Base-by-base conservation (phyloP, 257 asterid genomes). In the Hygrophila difformis region DNA sequence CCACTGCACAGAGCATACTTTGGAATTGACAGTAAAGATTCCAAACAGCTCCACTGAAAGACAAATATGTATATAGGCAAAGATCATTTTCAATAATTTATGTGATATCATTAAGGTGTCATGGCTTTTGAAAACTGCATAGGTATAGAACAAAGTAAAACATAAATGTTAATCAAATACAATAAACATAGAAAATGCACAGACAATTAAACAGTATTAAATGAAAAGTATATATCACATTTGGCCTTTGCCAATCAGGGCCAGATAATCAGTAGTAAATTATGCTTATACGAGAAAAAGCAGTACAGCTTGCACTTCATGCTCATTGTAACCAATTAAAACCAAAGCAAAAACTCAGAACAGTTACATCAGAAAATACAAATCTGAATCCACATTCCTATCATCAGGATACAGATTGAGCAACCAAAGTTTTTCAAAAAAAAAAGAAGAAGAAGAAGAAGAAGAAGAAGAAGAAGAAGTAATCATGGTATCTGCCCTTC, bases 1-100 rank as follows among this genome's bases (percentile, higher is more conserved):
- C 78, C 79, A 51, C 66, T 61, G 60, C 42, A 17, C 44, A 46
- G 70, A 24, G 77, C 78, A 68, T 48, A 63, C 16, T 70, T 70
- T 35, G 92, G 81, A 41, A 84, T 59, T 38, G 77, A 76, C 66
- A 84, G 56, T 15, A 88, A 61, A 47, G 70, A 71, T 58, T 88
- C 95, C 23, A 79, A 67, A 72, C 97, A 81, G 70, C 69, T 70
- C 97, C 97, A 88, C 85, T 82, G 79, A 62, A 36, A 42, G 57
- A 65, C 36, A 48, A 19, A 68, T 42, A 54, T 26, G 48, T 15
- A 36, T 50, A 54, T 26, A 49, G n/a, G 35, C 47, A 62, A 62
- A 59, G 44, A 49, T 26, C 39, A 40, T 31, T 33, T 47, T 33
- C 16, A 26, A 8, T 26, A 26, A 26, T 26, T 26, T 26, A 8